Base-by-base conservation (phyloP, 352 stramenopile species). In the Aphanomyces stellatus region DNA sequence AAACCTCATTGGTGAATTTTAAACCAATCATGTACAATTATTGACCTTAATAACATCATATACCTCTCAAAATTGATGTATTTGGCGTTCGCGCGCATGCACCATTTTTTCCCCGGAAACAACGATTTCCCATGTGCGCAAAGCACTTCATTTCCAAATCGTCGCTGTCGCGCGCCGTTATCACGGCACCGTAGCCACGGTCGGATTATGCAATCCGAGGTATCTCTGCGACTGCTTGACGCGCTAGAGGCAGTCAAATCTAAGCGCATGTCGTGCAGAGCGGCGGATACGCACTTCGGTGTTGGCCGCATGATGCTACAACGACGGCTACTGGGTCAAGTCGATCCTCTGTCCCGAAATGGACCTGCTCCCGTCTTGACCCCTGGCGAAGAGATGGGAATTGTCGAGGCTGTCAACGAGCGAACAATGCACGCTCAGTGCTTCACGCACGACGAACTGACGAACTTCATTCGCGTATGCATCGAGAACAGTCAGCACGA, bases 61-160 rank as follows among this genome's bases (percentile, higher is more conserved):
- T 27, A 53, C 17, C 17, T 28, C 43, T 53, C 24, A 10, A 53
- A 53, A 53, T 28, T 28, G 22, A 53, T 28, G 24, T 28, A 7
- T n/a, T 53, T 27, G 5, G 43, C 17, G 17, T 53, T 53, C 43
- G 43, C 43, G 43, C 43, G 43, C 43, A 53, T 53, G 22, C 22
- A 53, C 8, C 17, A 28, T 28, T 17, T 53, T 28, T 53, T n/a
- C 43, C 43, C 5, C 13, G 43, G 24, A 53, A 53, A 53, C 43
- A 28, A n/a, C 24, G 8, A 53, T 28, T 53, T 53, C 43, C 24
- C 17, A 28, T n/a, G 43, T 53, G 37, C 17, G 37, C 37, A 8
- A 43, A 43, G 37, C 37, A 43, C 43, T n/a, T 53, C 43, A 53
- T 28, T 53, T 53, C 43, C 17, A 53, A 53, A 53, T 53, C 43